phyloP scores from a whole-genome alignment of 352 stramenopile genomes.

The Pythium insidiosum region DNA sequence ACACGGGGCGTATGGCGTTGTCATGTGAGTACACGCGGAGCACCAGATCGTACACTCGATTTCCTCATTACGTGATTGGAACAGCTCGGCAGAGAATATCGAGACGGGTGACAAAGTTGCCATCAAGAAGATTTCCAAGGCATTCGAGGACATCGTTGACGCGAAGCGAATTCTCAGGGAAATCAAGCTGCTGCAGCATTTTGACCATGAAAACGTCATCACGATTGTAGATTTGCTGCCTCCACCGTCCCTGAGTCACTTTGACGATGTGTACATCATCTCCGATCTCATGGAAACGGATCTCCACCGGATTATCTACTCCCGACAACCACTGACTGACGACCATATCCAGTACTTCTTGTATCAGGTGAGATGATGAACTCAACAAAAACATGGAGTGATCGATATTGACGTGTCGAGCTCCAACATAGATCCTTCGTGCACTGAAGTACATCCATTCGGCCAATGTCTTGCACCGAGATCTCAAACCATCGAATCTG shows the following conservation, averaged over 20 bases:
- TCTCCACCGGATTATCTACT: conserved; percentile 98
- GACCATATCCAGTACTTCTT: conserved; percentile 93
- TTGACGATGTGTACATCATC: conserved; percentile 98
- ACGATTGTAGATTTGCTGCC: conserved; percentile 94
- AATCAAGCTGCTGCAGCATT: conserved; percentile 92
- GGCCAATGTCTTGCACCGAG: conserved; percentile 91
- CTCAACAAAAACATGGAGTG: no score
- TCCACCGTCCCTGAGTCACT: conserved; percentile 88
- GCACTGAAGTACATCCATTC: conserved; percentile 93
- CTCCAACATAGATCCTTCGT: conserved; percentile 88
- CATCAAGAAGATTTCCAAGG: conserved; percentile 86
- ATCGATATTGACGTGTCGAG: no score
- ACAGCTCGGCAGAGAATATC: conserved; percentile 68
- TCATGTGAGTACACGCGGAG: conserved; percentile 84
- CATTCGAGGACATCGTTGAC: conserved; percentile 98
- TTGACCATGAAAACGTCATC: conserved; percentile 95
- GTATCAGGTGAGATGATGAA: conserved; percentile 55
- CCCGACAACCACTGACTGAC: conserved; percentile 86
- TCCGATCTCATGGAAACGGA: conserved; percentile 98
- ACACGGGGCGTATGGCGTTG: conserved; percentile 92
- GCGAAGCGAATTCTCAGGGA: conserved; percentile 98
- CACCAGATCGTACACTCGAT: no score
- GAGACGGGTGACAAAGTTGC: conserved; percentile 82
- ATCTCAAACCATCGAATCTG: conserved; percentile 97
- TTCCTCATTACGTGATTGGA: no score